Conservation (phyloP, 192 early-diverging fungal species). For the Oehlia diaphana region DNA sequence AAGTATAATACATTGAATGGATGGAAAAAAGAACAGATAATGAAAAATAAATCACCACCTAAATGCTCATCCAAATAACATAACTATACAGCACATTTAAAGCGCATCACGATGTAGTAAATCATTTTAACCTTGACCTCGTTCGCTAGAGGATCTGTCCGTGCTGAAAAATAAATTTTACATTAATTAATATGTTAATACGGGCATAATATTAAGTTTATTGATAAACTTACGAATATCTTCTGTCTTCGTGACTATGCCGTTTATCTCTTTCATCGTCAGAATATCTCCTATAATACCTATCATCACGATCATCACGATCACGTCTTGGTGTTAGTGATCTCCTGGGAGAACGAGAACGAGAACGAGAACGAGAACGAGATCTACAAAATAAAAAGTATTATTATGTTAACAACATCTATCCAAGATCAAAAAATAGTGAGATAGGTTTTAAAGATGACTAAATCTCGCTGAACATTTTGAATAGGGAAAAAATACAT, state of each 20-base stretch:
- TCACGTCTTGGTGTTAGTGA: not conserved
- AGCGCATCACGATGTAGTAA: not conserved
- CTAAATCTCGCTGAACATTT: slow-evolving; percentile 11
- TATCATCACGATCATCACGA: slow-evolving; percentile 21
- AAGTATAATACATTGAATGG: not conserved
- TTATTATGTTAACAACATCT: not conserved
- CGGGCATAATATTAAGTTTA: too few relatives aligned
- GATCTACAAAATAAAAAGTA: slow-evolving; percentile 1
- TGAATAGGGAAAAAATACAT: slow-evolving; percentile 11
- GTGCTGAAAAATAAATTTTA: not conserved
- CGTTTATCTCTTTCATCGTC: slow-evolving; percentile 12
- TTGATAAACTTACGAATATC: slow-evolving; percentile 19
- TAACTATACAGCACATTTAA: not conserved
- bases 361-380: slow-evolving; percentile 4
- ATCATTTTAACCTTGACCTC: not conserved
- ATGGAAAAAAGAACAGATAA: not conserved
- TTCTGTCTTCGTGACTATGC: slow-evolving; percentile 8
- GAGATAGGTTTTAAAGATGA: not conserved
- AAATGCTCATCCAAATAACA: not conserved
- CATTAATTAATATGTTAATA: not conserved
- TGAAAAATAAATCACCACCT: not conserved
- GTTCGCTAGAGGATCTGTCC: slow-evolving; percentile 20
- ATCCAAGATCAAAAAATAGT: not conserved
- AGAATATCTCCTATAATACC: slow-evolving; percentile 12
- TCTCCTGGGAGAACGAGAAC: not conserved